Conservation (phyloP, 305 asterid genomes). For the Andrographis paniculata region DNA sequence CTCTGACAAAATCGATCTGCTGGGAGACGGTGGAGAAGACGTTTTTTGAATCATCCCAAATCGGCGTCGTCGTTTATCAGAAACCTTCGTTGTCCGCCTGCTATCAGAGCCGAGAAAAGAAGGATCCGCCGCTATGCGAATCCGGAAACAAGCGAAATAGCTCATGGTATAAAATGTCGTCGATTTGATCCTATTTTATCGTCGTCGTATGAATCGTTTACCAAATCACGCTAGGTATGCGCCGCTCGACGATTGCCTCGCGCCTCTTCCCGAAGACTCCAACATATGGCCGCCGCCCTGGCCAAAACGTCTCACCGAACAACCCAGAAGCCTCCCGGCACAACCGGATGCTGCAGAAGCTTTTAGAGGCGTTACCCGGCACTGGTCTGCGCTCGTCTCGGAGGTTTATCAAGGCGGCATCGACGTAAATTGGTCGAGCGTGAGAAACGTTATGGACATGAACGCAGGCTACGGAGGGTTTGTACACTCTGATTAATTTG, state of each 20-base stretch:
- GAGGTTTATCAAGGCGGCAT: conserved; percentile 50
- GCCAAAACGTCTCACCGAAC: conserved; percentile 47
- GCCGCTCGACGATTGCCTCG: conserved; percentile 50
- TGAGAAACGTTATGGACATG: conserved; percentile 73
- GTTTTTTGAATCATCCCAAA: conserved; percentile 27
- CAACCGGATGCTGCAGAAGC: conserved; percentile 37
- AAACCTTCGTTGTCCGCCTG: conserved; percentile 9
- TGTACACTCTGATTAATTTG: no score
- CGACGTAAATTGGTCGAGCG: conserved; percentile 41
- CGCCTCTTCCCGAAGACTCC: conserved; percentile 24
- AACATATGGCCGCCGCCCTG: conserved; percentile 56
- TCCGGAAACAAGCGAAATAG: conserved; percentile 25
- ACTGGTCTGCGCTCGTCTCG: conserved; percentile 53
- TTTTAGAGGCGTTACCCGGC: conserved; percentile 45
- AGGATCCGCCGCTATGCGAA: conserved; percentile 46
- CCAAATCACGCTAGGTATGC: conserved; percentile 32
- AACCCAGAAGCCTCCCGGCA: conserved; percentile 38
- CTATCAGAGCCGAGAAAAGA: conserved; percentile 31
- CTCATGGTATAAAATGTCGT: conserved; percentile 40
- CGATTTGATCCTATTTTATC: background rate
- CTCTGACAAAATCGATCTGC: conserved; percentile 55
- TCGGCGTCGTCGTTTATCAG: conserved; percentile 45
- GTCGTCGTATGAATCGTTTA: background rate
- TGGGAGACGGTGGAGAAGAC: conserved; percentile 53
- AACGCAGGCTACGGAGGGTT: conserved; percentile 79